Evolutionary conservation across 1,284 basidiomycete genomes (phyloP), one percentile per base, ranked within the genome.

Genomic region (Naganishia cerealis): DNA sequence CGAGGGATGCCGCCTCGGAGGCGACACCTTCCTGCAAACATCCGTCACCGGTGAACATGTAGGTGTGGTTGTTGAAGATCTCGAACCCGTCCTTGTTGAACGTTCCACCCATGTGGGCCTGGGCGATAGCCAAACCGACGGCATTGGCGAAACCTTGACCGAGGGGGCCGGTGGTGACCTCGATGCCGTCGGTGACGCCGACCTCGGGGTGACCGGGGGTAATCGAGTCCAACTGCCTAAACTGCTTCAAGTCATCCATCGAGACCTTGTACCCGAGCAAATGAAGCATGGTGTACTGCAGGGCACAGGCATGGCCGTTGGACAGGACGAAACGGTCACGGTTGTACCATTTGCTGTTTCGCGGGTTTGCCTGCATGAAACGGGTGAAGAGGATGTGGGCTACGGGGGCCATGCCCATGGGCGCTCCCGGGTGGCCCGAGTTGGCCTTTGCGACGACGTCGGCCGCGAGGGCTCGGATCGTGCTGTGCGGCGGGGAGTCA

Each of bases 21-120:
- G 92, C 86, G 74, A 97, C 88, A 86, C 94, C 94, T 82, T 97
- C 94, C 89, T 94, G 92, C 72, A 97, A 85, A 83, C 94, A 96
- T 68, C 94, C 94, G 81, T 97, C 94, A 79, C 94, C 94, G 70
- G 87, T 86, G 84, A 96, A 94, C 65, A 88, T 87, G 81, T 91
- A 96, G 59, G 92, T 95, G 82, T 89, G 87, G 85, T 95, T 96
- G 84, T 90, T 88, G 79, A 96, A 86, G 67, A 97, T 82, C 63
- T 89, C 82, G 78, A 91, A 94, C 43, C 86, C 87, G 63, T 90
- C 88, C 82, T 90, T 91, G 86, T 97, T 97, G 85, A 88, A 97
- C 65, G 88, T 83, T 54, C 92, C 92, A 63, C 85, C 92, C 71
- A 94, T 84, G 81, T 97, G 92, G 42, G 90, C 90, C 83, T 94